These are phyloP conservation scores for Petasospora fabianii DNA, from an alignment of 1,139 yeast species.

Conservation along the genomic window DNA sequence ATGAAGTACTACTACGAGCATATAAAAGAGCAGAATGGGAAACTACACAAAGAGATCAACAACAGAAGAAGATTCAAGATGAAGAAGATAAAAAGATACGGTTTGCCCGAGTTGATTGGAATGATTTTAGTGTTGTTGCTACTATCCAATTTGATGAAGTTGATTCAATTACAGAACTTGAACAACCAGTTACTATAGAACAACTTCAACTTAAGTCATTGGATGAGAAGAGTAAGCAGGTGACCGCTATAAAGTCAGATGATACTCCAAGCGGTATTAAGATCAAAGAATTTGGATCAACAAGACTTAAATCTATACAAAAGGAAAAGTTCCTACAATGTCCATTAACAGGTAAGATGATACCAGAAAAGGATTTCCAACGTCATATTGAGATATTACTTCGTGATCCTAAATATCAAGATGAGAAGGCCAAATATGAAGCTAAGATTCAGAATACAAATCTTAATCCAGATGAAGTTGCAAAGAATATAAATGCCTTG, in stretches of 20 bases:
- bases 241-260: conserved; percentile 10
- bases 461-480: conserved; percentile 65
- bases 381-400: conserved; percentile 68
- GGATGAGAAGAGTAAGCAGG: conserved; percentile 38
- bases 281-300: conserved; percentile 65
- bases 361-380: conserved; percentile 72
- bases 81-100: conserved; percentile 42
- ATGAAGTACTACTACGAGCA: conserved; percentile 46
- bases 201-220: conserved; percentile 62
- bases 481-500: conserved; percentile 66
- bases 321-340: conserved; percentile 36
- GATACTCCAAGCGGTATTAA: conserved; percentile 39
- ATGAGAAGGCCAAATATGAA: conserved; percentile 64
- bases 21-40: conserved; percentile 56
- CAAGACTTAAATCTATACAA: conserved; percentile 40
- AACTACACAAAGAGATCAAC: conserved; percentile 37
- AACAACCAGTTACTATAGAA: conserved; percentile 55
- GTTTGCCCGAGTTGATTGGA: conserved; percentile 86
- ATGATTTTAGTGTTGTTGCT: conserved; percentile 69
- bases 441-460: conserved; percentile 61
- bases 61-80: conserved; percentile 30
- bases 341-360: conserved; percentile 66
- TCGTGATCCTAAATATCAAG: conserved; percentile 75
- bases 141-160: conserved; percentile 63
- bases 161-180: conserved; percentile 59